Conservation (phyloP, 2,329 filamentous ascomycete species). For the Didymella exigua region DNA sequence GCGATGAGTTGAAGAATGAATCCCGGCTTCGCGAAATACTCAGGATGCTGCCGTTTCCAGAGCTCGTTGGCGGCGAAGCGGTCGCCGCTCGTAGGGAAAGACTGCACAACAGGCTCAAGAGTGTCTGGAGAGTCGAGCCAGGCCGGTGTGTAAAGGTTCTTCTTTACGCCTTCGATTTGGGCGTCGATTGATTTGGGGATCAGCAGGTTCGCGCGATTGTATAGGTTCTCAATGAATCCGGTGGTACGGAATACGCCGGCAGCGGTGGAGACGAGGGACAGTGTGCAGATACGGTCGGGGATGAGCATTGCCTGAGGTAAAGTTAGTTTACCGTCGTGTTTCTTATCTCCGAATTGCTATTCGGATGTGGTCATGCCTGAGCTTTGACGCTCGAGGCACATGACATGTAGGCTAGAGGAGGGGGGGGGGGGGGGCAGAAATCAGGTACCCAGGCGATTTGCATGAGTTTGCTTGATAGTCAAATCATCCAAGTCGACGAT, state of each 20-base stretch:
- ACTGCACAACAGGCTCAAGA: slow-evolving; percentile 48
- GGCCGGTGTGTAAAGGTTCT: slow-evolving; percentile 66
- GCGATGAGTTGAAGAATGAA: slow-evolving; percentile 80
- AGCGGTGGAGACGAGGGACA: slow-evolving; percentile 58
- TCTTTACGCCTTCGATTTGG: slow-evolving; percentile 68
- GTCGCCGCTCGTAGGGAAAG: slow-evolving; percentile 78
- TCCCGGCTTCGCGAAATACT: slow-evolving; percentile 67
- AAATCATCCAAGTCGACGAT: not conserved
- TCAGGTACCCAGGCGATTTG: slow-evolving; percentile 20
- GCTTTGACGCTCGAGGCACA: not conserved
- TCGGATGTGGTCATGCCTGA: not conserved
- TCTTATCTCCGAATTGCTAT: not conserved
- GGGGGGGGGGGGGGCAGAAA: slow-evolving; percentile 31
- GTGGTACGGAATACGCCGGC: slow-evolving; percentile 55
- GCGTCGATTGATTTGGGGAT: slow-evolving; percentile 73
- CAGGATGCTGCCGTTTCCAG: slow-evolving; percentile 67
- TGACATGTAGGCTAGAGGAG: slow-evolving; percentile 17
- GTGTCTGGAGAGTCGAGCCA: slow-evolving; percentile 70
- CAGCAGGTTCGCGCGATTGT: slow-evolving; percentile 61
- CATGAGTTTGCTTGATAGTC: slow-evolving; percentile 32
- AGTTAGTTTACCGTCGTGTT: slow-evolving; percentile 3
- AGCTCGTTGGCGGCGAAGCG: slow-evolving; percentile 82
- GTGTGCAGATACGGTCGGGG: slow-evolving; percentile 55
- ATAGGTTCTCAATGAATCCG: slow-evolving; percentile 66
- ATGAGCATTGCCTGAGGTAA: slow-evolving; percentile 48